Evolutionary conservation across 2,329 filamentous ascomycete species (phyloP), one percentile per base, ranked within the genome.

Genomic region (Aspergillus udagawae): DNA sequence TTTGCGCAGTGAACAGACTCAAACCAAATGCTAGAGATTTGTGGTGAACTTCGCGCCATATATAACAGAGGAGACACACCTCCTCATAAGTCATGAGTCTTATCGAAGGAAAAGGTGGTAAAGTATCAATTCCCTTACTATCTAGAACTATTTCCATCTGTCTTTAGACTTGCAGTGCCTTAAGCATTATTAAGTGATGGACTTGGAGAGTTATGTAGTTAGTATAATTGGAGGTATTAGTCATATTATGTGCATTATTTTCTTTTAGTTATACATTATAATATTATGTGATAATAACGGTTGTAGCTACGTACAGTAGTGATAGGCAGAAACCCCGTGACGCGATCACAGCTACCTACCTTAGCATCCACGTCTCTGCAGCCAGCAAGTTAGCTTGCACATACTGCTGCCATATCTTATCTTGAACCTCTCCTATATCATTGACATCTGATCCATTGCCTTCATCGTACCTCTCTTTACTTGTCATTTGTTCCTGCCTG

Each of bases 291-390:
- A 68, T 49, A 47, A 7, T 4, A 14, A 8, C 9, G 1, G 1
- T 23, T 8, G 14, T 7, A 25, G 12, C 12, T 45, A 23, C 29
- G 27, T 9, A 49, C 44, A 51, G 58, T 41, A 51, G 55, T 48
- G 20, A 49, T 48, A 52, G 58, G 58, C 59, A 70, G 68, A 70
- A 67, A 67, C 65, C 62, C 65, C 68, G 68, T 70, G 68, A 70
- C 68, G 49, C 49, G 49, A 51, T 25, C 28, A 21, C 12, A 47
- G 44, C 28, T 29, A 29, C 28, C 42, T 45, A 45, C 21, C 20
- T 10, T 14, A 25, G 23, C 12, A 21, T 12, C n/a, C 17, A 44
- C 20, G 14, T 27, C 21, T 23, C 14, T 25, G 32, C 14, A 47
- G 12, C 23, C 21, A 27, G 44, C 21, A 47, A 47, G 44, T 10